phyloP scores from a whole-genome alignment of 345 rosid genomes.

The Aegle marmelos region DNA sequence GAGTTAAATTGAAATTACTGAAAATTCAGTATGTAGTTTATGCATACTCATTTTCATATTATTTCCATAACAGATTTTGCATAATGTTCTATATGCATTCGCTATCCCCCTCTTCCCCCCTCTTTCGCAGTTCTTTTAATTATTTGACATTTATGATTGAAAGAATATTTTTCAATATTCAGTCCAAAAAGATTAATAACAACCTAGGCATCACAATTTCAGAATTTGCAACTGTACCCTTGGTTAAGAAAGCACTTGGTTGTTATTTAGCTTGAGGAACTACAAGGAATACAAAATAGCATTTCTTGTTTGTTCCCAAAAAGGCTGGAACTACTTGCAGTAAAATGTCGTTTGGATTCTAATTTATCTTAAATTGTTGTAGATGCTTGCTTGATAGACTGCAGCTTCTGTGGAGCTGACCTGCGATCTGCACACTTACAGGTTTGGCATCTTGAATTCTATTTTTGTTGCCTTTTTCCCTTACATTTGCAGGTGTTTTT shows the following conservation, averaged over 20 bases:
- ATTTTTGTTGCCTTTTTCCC: neutral
- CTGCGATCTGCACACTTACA: conserved; percentile 89
- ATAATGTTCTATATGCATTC: neutral
- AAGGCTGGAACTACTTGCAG: neutral
- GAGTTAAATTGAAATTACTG: neutral
- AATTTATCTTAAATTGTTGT: conserved; percentile 24
- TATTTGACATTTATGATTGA: neutral
- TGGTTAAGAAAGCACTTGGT: neutral
- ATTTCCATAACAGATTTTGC: neutral
- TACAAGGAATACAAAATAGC: no score
- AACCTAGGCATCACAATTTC: neutral
- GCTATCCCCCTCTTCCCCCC: no score
- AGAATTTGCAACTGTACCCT: neutral
- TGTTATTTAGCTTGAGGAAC: neutral
- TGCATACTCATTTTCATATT: neutral
- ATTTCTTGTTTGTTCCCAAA: no score
- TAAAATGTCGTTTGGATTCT: neutral
- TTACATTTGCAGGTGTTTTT: neutral
- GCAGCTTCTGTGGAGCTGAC: conserved; percentile 91
- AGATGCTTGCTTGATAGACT: conserved; percentile 84
- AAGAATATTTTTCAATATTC: neutral
- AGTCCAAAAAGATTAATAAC: neutral
- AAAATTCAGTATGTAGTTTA: neutral
- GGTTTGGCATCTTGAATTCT: conserved; percentile 35
- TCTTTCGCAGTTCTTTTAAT: neutral